Conservation (phyloP, 352 stramenopile genomes). For the Ochromonadaceae sp. region DNA sequence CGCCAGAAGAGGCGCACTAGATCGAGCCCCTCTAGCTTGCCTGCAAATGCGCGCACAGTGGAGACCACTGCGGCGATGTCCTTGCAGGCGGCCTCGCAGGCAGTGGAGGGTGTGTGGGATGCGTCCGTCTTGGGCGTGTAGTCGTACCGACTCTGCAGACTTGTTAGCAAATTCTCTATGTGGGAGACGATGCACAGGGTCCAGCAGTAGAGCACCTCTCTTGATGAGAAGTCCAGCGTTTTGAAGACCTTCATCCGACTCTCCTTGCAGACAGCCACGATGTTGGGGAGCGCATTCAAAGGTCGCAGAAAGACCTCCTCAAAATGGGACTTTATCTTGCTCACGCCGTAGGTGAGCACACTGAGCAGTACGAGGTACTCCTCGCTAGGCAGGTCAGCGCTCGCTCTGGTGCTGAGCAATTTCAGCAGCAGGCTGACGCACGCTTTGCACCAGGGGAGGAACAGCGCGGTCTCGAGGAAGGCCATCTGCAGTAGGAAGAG, state of each 20-base stretch:
- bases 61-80: no score
- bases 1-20: no score
- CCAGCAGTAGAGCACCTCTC: not conserved
- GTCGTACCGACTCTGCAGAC: conserved; percentile 4
- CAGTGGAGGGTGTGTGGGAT: not conserved
- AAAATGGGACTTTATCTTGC: conserved; percentile 1
- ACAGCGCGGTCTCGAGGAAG: not conserved
- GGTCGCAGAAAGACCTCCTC: not conserved
- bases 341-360: not conserved
- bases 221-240: not conserved
- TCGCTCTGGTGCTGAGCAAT: not conserved
- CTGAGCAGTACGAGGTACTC: not conserved
- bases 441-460: not conserved
- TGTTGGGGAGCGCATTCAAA: not conserved
- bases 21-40: no score
- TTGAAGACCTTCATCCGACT: not conserved
- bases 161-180: not conserved
- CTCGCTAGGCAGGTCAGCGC: not conserved
- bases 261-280: conserved; percentile 8
- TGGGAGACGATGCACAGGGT: not conserved
- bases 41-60: no score
- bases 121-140: not conserved
- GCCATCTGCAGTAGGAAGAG: not conserved
- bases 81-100: no score
- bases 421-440: not conserved